Conservation (phyloP, 768 basidiomycete genomes). For the Russula earlei region DNA sequence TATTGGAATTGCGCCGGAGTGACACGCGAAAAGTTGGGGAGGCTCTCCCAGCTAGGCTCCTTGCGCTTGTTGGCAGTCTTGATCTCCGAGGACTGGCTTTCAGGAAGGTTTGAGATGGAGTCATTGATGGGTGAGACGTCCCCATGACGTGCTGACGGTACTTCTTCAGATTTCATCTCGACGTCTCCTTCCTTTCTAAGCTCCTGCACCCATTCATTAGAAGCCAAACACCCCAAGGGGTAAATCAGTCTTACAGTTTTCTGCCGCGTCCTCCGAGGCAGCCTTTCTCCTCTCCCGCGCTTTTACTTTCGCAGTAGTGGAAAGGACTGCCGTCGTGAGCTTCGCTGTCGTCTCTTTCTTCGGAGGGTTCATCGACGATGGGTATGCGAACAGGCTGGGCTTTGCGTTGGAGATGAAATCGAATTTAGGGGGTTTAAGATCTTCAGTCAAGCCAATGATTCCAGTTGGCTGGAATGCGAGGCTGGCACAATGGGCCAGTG, state of each 20-base stretch:
- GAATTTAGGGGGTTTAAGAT: constrained; percentile 88
- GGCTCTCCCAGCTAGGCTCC: constrained; percentile 69
- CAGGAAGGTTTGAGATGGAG: constrained; percentile 41
- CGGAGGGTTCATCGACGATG: constrained; percentile 72
- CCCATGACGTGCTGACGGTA: constrained; percentile 35
- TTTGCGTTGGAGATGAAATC: constrained; percentile 84
- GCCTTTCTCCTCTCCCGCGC: constrained; percentile 91
- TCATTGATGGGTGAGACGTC: constrained; percentile 51
- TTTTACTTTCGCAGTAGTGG: constrained; percentile 95
- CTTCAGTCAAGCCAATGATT: constrained; percentile 82
- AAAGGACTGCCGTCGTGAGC: constrained; percentile 89
- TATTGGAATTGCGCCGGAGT: constrained; percentile 81
- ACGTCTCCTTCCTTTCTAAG: constrained; percentile 54
- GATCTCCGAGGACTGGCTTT: constrained; percentile 32
- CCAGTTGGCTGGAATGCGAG: constrained; percentile 93
- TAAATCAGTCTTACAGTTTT: constrained; percentile 44
- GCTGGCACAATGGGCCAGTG: constrained; percentile 85
- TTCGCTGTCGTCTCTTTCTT: constrained; percentile 90
- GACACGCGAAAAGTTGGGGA: constrained; percentile 86
- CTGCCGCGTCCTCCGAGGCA: constrained; percentile 73
- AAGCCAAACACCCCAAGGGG: background rate
- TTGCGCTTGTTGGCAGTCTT: constrained; percentile 46
- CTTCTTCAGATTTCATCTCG: constrained; percentile 67
- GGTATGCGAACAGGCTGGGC: constrained; percentile 91
- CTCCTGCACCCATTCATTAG: constrained; percentile 48